Evolutionary conservation across 129 eudicot species (phyloP).

Genomic region (Sambucus nigra): DNA sequence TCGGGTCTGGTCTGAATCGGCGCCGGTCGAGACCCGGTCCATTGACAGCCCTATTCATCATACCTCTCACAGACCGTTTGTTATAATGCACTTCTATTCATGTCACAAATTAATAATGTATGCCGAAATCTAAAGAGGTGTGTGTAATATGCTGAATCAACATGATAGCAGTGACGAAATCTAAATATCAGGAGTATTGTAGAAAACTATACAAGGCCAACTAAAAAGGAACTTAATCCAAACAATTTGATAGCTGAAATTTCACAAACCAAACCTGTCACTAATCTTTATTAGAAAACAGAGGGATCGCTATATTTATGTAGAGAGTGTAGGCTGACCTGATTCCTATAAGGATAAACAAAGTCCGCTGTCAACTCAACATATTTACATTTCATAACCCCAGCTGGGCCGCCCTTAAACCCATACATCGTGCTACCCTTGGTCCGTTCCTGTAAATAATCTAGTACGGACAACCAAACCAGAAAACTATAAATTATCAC

Average conservation of each 20-base stretch:
- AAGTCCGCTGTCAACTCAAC: slow-evolving; percentile 58
- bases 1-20: too few species aligned
- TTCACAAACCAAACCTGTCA: background rate
- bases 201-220: background rate
- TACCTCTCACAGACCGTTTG: too few species aligned
- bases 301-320: too few species aligned
- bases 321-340: too few species aligned
- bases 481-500: background rate
- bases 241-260: background rate
- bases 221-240: background rate
- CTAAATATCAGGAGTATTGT: too few species aligned
- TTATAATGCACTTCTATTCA: too few species aligned
- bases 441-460: slow-evolving; percentile 66
- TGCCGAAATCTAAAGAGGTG: background rate
- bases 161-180: too few species aligned
- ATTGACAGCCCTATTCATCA: too few species aligned
- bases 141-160: background rate
- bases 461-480: slow-evolving; percentile 26
- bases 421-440: slow-evolving; percentile 80
- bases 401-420: slow-evolving; percentile 92
- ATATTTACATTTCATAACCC: slow-evolving; percentile 78
- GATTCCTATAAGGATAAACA: slow-evolving; percentile 89
- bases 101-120: too few species aligned
- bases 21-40: too few species aligned
- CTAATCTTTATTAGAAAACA: background rate